Conservation (phyloP, 2,329 filamentous ascomycete genomes). For the Lomentospora prolificans region DNA sequence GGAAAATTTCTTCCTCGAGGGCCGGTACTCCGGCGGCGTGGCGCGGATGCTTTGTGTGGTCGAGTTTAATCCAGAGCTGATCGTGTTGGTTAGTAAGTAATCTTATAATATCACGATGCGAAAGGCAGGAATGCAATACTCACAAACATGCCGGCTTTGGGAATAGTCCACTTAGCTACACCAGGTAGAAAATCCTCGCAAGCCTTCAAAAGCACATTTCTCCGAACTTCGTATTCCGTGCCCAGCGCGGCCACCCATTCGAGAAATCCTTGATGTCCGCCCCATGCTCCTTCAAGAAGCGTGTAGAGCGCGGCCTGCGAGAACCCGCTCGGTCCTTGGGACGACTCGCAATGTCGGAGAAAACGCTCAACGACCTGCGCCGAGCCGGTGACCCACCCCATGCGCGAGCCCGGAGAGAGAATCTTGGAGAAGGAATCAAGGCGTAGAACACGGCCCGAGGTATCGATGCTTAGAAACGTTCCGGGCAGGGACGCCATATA, state of each 20-base stretch:
- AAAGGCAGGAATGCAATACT: no score
- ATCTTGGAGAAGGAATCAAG: conserved; percentile 94
- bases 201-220: conserved; percentile 67
- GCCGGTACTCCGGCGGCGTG: conserved; percentile 44
- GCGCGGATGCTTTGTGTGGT: conserved; percentile 56
- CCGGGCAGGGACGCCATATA: conserved; percentile 59
- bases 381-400: conserved; percentile 84
- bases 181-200: conserved; percentile 72
- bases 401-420: conserved; percentile 67
- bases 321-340: conserved; percentile 77
- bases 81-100: no score
- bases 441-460: conserved; percentile 79
- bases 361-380: conserved; percentile 78
- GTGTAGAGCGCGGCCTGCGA: conserved; percentile 80
- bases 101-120: no score
- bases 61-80: conserved; percentile 63
- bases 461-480: conserved; percentile 69
- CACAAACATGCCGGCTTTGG: conserved; percentile 90
- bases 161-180: conserved; percentile 69
- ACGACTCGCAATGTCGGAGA: conserved; percentile 72
- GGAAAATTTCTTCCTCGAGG: conserved; percentile 82
- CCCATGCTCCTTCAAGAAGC: conserved; percentile 88
- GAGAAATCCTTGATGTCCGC: conserved; percentile 71
- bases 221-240: conserved; percentile 67
- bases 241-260: conserved; percentile 81